Base-by-base conservation (phyloP, 495 filamentous ascomycete species). In the Aspergillus hancockii region DNA sequence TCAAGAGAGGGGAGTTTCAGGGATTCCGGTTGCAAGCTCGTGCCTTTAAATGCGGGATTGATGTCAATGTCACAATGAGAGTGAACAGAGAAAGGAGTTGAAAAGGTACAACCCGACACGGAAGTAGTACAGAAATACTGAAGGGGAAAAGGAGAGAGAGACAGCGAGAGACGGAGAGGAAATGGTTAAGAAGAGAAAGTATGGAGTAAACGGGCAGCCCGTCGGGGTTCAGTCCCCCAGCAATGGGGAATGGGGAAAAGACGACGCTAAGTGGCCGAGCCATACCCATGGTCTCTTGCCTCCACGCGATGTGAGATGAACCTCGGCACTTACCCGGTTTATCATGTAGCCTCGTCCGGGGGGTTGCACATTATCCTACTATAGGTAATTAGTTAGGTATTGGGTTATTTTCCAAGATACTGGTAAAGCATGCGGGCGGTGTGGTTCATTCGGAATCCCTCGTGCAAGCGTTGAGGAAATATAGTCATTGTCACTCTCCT, bases 291-390 rank as follows among this genome's bases (percentile, higher is more conserved):
- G 50, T 30, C 38, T 22, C 30, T 32, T 16, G 22, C 52, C 49
- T 55, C 60, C 63, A 65, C 55, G 54, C 58, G 49, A 61, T 19
- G 23, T 21, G 25, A 36, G 46, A 63, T 47, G 54, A 54, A 64
- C 69, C 69, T 72, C 69, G 69, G 69, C 66, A 65, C 49, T 54
- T 61, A 49, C 55, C 55, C 14, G 32, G 41, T 34, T 47, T 16
- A 25, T 54, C 30, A 50, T 34, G 23, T 23, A 23, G 31, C 51
- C 40, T 28, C 40, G 55, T 49, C 47, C 32, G 8, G 32, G 32
- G 32, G 32, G 30, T n/a, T 28, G 25, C 3, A 7, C 25, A 28
- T 28, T 58, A 51, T 51, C 28, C 28, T n/a, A 23, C 49, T 31
- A n/a, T 51, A 21, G 25, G 49, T 28, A 31, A 12, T 8, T 4